Percentiles rank a stretch among this genome's conserved stretches.
These are phyloP conservation scores for Stephanodiscus minutulus DNA, from an alignment of 108 stramenopile species.

Conservation along the genomic window DNA sequence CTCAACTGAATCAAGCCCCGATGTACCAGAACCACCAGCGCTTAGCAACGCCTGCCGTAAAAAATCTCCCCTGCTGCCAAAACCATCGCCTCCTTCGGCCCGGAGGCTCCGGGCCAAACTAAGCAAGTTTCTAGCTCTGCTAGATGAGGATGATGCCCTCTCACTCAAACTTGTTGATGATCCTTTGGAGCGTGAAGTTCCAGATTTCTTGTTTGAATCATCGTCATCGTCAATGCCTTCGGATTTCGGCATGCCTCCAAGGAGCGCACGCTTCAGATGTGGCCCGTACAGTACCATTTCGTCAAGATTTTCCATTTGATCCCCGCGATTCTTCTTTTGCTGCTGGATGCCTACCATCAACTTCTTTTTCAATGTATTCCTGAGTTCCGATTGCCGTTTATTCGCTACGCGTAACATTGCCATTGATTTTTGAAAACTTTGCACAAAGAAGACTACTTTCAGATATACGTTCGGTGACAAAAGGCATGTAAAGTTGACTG, in stretches of 20 bases:
- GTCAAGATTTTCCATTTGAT: conserved; percentile 32
- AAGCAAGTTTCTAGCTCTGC: conserved; percentile 16
- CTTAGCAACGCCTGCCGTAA: conserved; percentile 60
- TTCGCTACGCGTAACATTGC: conserved; percentile 46
- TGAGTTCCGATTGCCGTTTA: conserved; percentile 39
- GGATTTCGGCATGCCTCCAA: conserved; percentile 56
- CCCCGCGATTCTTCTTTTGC: conserved; percentile 19
- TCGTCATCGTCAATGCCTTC: conserved; percentile 24
- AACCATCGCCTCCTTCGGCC: conserved; percentile 42
- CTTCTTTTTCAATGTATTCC: conserved; percentile 44
- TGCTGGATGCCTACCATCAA: conserved; percentile 18
- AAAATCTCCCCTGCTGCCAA: conserved; percentile 54
- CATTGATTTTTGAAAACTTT: conserved; percentile 29
- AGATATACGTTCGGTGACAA: background rate
- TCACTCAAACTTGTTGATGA: conserved; percentile 18
- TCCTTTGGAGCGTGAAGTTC: conserved; percentile 16
- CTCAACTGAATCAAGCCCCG: conserved; percentile 57
- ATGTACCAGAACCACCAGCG: conserved; percentile 24
- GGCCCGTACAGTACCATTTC: conserved; percentile 43
- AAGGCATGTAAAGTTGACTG: background rate
- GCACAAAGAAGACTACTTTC: conserved; percentile 24
- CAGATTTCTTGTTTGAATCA: conserved; percentile 15
- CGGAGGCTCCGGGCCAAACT: conserved; percentile 66
- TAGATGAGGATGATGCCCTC: conserved; percentile 49
- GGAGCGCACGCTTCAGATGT: conserved; percentile 59